Evolutionary conservation across 2,329 filamentous ascomycete genomes (phyloP).

Genomic region (Aspergillus neoniger): DNA sequence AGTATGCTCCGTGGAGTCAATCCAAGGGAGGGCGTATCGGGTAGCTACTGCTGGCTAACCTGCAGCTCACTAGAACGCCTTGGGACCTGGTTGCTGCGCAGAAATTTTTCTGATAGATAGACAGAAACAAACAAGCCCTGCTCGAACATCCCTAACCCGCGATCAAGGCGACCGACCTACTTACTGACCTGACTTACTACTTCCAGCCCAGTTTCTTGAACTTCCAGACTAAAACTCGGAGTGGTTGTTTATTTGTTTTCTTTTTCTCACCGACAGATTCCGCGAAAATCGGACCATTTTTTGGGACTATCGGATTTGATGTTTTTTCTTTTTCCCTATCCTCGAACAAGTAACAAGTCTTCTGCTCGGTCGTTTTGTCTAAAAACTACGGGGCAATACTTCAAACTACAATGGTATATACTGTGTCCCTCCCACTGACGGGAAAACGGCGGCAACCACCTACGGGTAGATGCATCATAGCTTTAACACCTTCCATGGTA

Average conservation of each 20-base stretch:
- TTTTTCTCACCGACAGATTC: slow-evolving; percentile 10
- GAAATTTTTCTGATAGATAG: slow-evolving; percentile 15
- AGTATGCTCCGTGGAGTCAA: slow-evolving; percentile 11
- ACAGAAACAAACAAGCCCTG: slow-evolving; percentile 18
- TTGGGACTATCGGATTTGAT: neutral
- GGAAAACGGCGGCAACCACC: slow-evolving; percentile 12
- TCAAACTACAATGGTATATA: neutral
- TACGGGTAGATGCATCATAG: slow-evolving; percentile 22
- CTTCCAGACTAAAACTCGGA: neutral
- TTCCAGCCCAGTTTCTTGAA: neutral
- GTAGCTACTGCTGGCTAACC: slow-evolving; percentile 14
- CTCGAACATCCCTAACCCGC: neutral
- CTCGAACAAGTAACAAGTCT: neutral
- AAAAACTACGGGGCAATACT: neutral
- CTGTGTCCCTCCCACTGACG: neutral
- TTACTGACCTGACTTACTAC: too few species aligned
- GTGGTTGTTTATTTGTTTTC: neutral
- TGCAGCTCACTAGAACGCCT: slow-evolving; percentile 3
- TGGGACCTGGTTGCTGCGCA: slow-evolving; percentile 22
- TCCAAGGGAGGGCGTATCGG: slow-evolving; percentile 23
- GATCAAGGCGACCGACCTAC: neutral
- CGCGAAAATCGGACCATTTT: slow-evolving; percentile 10
- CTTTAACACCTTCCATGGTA: slow-evolving; percentile 18
- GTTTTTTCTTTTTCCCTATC: neutral
- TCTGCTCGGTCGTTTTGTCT: neutral